These are phyloP conservation scores for Tieghemiomyces parasiticus DNA, from an alignment of 192 early-diverging fungal species.

Conservation along the genomic window DNA sequence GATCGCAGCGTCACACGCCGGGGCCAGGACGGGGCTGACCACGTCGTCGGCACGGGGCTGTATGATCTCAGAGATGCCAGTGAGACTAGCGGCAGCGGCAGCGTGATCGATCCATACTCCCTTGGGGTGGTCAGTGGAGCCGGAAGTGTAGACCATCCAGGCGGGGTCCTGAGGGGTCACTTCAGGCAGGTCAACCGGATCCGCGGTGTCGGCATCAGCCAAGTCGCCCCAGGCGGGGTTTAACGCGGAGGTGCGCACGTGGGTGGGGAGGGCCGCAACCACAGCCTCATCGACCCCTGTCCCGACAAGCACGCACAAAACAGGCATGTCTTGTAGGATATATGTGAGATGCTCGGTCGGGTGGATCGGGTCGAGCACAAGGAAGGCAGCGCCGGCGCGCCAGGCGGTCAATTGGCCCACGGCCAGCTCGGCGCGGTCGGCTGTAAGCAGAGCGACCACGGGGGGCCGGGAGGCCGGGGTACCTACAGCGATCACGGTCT, in stretches of 20 bases:
- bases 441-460: not conserved
- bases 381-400: constrained; percentile 1
- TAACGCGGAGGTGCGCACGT: too few relatives aligned
- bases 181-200: too few relatives aligned
- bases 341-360: not conserved
- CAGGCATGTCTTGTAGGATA: too few relatives aligned
- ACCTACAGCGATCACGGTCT: not conserved
- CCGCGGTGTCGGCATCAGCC: too few relatives aligned
- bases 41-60: not conserved
- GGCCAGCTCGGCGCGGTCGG: not conserved
- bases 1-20: constrained; percentile 8
- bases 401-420: constrained; percentile 1
- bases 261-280: too few relatives aligned
- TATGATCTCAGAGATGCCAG: not conserved
- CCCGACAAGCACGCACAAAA: too few relatives aligned
- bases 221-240: too few relatives aligned
- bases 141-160: constrained; percentile 9
- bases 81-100: not conserved
- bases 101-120: constrained; percentile 3
- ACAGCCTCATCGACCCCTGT: too few relatives aligned
- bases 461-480: not conserved
- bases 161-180: too few relatives aligned
- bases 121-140: constrained; percentile 10
- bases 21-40: not conserved
- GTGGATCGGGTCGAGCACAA: constrained; percentile 2